Percentiles rank a stretch among this genome's conserved stretches.
Evolutionary conservation across 1,284 basidiomycete genomes (phyloP).

Genomic region (Stereum hirsutum): DNA sequence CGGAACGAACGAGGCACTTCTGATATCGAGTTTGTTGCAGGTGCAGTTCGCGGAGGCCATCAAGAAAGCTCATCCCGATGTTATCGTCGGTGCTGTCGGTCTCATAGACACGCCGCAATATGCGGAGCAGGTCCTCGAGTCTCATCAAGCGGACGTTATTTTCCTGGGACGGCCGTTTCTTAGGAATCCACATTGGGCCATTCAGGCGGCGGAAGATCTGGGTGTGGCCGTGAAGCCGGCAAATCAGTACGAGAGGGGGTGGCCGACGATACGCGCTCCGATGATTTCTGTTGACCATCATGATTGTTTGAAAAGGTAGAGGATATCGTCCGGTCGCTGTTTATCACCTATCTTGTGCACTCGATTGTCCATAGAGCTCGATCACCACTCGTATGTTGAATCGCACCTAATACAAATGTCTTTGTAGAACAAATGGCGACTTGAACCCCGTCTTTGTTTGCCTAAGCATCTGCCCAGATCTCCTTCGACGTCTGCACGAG

Average conservation of each 20-base stretch:
- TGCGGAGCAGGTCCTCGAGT: constrained; percentile 58
- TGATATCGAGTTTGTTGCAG: constrained; percentile 25
- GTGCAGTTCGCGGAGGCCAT: constrained; percentile 64
- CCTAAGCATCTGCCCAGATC: too few relatives aligned
- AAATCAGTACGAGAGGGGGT: constrained; percentile 61
- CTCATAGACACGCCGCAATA: constrained; percentile 57
- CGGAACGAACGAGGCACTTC: neutral
- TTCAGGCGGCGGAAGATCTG: constrained; percentile 45
- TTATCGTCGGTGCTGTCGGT: constrained; percentile 64
- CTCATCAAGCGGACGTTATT: constrained; percentile 61
- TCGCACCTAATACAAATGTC: too few relatives aligned
- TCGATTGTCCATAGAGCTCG: too few relatives aligned
- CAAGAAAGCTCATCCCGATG: constrained; percentile 50
- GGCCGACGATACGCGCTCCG: constrained; percentile 39
- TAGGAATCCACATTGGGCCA: constrained; percentile 47
- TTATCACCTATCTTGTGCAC: too few relatives aligned
- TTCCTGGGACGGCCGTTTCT: constrained; percentile 61
- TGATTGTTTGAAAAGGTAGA: too few relatives aligned
- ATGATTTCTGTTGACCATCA: too few relatives aligned
- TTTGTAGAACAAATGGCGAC: too few relatives aligned
- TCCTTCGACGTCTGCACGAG: too few relatives aligned
- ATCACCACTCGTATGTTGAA: too few relatives aligned
- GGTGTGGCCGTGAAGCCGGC: constrained; percentile 52
- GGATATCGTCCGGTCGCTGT: too few relatives aligned
- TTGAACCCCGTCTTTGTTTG: too few relatives aligned